A percentile compares a stretch with the other conserved stretches of the same genome.
Evolutionary conservation across 1,284 basidiomycete genomes (phyloP).

Genomic region (Mrakiaceae sp.): DNA sequence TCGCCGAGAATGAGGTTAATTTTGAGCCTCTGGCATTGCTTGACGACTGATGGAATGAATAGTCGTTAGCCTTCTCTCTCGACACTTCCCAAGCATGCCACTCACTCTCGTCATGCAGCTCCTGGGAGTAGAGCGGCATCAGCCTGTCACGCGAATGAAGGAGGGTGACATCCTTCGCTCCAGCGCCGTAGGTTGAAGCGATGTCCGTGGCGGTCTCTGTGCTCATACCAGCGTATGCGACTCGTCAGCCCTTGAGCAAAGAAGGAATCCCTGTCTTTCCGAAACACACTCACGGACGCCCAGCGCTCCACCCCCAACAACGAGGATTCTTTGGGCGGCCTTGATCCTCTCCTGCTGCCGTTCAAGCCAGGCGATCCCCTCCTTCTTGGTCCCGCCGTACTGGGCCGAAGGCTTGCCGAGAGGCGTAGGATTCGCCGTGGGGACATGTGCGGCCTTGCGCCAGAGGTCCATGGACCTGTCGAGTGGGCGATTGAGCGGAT

Average conservation of each 20-base stretch:
- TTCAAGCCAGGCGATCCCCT: constrained; percentile 24
- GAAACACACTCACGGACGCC: constrained; percentile 35
- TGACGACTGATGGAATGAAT: constrained; percentile 22
- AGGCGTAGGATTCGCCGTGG: constrained; percentile 8
- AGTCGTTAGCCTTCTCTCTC: too few species aligned
- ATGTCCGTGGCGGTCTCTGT: constrained; percentile 40
- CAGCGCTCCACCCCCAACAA: constrained; percentile 40
- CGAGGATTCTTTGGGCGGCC: constrained; percentile 32
- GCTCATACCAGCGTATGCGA: not conserved
- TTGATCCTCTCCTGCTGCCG: constrained; percentile 26
- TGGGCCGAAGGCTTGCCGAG: not conserved
- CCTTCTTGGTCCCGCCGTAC: constrained; percentile 26
- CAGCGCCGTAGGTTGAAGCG: constrained; percentile 32
- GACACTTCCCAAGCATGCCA: constrained; percentile 1
- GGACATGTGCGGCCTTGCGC: constrained; percentile 4
- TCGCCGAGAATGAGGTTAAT: constrained; percentile 37
- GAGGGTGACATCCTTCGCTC: constrained; percentile 35
- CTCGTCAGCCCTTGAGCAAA: not conserved
- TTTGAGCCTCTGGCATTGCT: constrained; percentile 30
- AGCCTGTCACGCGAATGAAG: constrained; percentile 38
- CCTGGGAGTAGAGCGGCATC: constrained; percentile 36
- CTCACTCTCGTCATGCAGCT: constrained; percentile 33
- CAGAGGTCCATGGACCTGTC: constrained; percentile 22
- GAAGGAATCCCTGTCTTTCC: not conserved
- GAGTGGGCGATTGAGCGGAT: constrained; percentile 23